Evolutionary conservation across 2,329 filamentous ascomycete genomes (phyloP).

Genomic region (Verticillium longisporum): DNA sequence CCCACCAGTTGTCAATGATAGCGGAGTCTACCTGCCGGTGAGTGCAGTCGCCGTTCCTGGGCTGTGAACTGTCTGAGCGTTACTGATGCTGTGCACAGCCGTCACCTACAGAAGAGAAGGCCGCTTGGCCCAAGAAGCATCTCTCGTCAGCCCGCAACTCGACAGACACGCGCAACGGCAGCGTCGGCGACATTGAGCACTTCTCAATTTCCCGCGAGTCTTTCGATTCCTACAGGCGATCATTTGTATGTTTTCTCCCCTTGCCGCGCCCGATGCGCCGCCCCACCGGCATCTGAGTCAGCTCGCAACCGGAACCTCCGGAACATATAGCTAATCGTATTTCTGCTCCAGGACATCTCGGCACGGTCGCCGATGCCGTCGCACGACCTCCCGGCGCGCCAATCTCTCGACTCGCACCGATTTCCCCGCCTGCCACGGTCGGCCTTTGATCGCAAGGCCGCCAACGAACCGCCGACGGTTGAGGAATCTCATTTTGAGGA

Average conservation of each 20-base stretch:
- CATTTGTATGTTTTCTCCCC: slow-evolving; percentile 64
- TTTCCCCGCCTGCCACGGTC: slow-evolving; percentile 57
- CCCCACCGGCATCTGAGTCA: too few species aligned
- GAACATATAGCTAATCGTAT: background rate
- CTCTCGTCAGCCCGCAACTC: slow-evolving; percentile 43
- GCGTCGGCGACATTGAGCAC: slow-evolving; percentile 77
- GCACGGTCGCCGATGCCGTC: slow-evolving; percentile 70
- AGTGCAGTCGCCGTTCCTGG: slow-evolving; percentile 20
- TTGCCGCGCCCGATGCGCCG: background rate
- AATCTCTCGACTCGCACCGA: slow-evolving; percentile 73
- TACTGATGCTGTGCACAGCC: slow-evolving; percentile 45
- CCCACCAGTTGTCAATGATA: slow-evolving; percentile 81
- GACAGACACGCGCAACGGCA: slow-evolving; percentile 46
- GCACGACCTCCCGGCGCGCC: slow-evolving; percentile 56
- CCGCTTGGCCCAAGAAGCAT: slow-evolving; percentile 62
- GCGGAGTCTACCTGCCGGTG: slow-evolving; percentile 90
- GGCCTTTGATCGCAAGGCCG: slow-evolving; percentile 48
- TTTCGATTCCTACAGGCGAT: slow-evolving; percentile 92
- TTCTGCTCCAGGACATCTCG: slow-evolving; percentile 68
- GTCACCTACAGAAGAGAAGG: slow-evolving; percentile 81
- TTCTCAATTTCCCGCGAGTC: slow-evolving; percentile 96
- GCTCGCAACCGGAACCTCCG: background rate
- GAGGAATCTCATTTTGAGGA: slow-evolving; percentile 80
- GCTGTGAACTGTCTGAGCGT: slow-evolving; percentile 7
- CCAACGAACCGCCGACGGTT: slow-evolving; percentile 55